These are phyloP conservation scores for Pyrenochaeta sp. DNA, from an alignment of 2,329 filamentous ascomycete genomes.

Conservation along the genomic window DNA sequence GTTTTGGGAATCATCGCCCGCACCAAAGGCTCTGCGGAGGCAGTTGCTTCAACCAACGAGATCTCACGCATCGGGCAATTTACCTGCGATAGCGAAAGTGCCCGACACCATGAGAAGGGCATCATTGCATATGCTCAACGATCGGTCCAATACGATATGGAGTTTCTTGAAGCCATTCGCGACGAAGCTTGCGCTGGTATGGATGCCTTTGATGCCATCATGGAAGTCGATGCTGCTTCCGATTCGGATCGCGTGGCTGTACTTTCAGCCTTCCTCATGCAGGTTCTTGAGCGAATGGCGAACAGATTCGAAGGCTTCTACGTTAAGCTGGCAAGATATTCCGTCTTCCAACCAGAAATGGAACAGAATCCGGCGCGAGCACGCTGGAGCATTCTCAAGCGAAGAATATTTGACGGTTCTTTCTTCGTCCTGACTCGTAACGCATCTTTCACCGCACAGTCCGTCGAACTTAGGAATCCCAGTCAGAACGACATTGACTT, in stretches of 20 bases:
- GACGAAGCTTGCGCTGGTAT: constrained; percentile 63
- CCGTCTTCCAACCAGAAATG: constrained; percentile 60
- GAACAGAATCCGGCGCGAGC: constrained; percentile 62
- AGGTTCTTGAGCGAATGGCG: constrained; percentile 62
- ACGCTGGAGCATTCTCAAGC: constrained; percentile 60
- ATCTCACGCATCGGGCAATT: constrained; percentile 61
- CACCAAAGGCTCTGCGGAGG: constrained; percentile 57
- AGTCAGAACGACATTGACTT: constrained; percentile 51
- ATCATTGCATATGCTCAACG: constrained; percentile 60
- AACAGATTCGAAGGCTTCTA: constrained; percentile 62
- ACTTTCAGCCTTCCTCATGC: constrained; percentile 57
- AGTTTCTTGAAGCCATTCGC: constrained; percentile 62
- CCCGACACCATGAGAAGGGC: constrained; percentile 61
- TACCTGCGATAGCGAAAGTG: constrained; percentile 55
- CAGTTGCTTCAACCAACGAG: constrained; percentile 57
- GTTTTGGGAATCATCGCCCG: constrained; percentile 54
- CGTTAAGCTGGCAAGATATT: constrained; percentile 57
- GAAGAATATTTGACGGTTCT: constrained; percentile 59
- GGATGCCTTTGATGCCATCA: constrained; percentile 59
- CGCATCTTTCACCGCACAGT: constrained; percentile 13
- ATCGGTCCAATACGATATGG: constrained; percentile 60
- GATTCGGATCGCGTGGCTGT: constrained; percentile 51
- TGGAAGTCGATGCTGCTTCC: constrained; percentile 49
- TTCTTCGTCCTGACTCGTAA: constrained; percentile 59
- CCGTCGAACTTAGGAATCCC: constrained; percentile 6